Conservation (phyloP, 1,284 basidiomycete genomes). For the Leccinum subspadiceum region DNA sequence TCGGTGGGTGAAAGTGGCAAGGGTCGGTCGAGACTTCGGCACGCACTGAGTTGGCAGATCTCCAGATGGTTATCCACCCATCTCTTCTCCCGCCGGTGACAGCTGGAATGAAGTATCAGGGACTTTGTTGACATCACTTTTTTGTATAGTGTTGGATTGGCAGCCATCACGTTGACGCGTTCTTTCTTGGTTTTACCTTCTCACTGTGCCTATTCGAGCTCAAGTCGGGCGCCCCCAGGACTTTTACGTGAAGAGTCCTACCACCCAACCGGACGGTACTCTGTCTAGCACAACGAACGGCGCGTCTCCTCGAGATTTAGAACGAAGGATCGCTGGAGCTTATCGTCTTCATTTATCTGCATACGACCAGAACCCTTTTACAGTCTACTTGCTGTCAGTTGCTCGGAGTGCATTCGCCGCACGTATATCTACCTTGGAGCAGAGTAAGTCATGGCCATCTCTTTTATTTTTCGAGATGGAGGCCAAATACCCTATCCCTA, state of each 20-base stretch:
- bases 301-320: conserved; percentile 15
- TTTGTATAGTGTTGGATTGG: conserved; percentile 20
- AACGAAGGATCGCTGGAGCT: conserved; percentile 26
- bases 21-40: conserved; percentile 13
- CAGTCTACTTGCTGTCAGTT: conserved; percentile 18
- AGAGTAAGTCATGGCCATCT: conserved; percentile 19
- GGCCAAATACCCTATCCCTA: conserved; percentile 32
- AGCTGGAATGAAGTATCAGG: conserved; percentile 22
- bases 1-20: conserved; percentile 19
- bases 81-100: conserved; percentile 31
- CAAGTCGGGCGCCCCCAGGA: conserved; percentile 11
- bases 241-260: conserved; percentile 24
- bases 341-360: conserved; percentile 27
- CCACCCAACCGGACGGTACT: conserved; percentile 13
- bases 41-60: conserved; percentile 21
- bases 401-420: conserved; percentile 12
- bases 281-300: conserved; percentile 15
- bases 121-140: conserved; percentile 23
- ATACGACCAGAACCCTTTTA: conserved; percentile 17
- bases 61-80: conserved; percentile 14
- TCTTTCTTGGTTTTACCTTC: conserved; percentile 24
- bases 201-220: conserved; percentile 15
- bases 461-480: conserved; percentile 28
- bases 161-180: conserved; percentile 21
- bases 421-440: conserved; percentile 26